These are phyloP conservation scores for Mycena olivaceomarginata DNA, from an alignment of 768 basidiomycete species.

Conservation along the genomic window DNA sequence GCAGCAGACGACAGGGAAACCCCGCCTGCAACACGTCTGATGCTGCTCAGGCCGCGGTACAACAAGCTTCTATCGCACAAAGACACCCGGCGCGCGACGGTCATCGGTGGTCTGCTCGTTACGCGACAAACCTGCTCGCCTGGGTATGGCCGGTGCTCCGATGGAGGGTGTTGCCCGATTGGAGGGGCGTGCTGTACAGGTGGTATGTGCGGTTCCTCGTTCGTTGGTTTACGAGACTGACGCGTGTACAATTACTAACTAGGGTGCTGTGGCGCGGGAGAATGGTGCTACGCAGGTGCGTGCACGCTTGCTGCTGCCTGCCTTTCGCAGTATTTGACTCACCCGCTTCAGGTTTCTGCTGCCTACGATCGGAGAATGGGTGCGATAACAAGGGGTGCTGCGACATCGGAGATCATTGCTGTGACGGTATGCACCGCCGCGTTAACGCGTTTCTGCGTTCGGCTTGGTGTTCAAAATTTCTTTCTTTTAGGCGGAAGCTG, in stretches of 20 bases:
- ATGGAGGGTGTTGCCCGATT: neutral
- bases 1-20: too few species aligned
- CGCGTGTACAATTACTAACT: neutral
- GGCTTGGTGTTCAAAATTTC: neutral
- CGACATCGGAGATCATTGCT: conserved; percentile 5
- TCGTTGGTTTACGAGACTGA: neutral
- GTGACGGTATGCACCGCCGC: neutral
- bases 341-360: conserved; percentile 5
- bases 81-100: neutral
- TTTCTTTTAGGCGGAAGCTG: conserved; percentile 1
- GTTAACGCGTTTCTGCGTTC: neutral
- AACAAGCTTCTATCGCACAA: neutral
- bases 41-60: neutral
- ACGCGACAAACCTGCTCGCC: neutral
- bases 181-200: neutral
- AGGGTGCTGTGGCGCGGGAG: neutral
- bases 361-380: conserved; percentile 2
- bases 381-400: conserved; percentile 21
- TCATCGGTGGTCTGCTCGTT: neutral
- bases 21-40: neutral
- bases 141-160: neutral
- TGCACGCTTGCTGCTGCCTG: neutral
- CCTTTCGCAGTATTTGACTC: neutral
- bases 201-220: neutral
- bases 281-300: neutral